Evolutionary conservation across 2,329 filamentous ascomycete genomes (phyloP).

Genomic region (Colletotrichum camelliae): DNA sequence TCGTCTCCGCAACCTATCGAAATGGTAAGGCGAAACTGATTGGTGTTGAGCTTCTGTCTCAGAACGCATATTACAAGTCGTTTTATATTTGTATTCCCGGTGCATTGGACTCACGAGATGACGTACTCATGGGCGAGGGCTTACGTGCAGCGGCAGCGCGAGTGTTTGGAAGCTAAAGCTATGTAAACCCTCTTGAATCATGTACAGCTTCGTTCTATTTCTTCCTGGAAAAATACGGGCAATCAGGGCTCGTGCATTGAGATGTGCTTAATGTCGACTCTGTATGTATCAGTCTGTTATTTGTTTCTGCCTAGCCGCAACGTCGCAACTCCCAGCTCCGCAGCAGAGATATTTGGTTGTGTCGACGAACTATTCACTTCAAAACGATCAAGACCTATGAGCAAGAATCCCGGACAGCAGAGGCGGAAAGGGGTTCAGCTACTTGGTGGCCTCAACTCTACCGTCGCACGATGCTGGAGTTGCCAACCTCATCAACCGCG

Average conservation of each 20-base stretch:
- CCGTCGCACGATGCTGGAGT: background rate
- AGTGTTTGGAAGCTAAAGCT: background rate
- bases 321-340: background rate
- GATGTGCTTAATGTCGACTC: background rate
- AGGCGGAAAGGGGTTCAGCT: background rate
- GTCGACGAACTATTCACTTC: background rate
- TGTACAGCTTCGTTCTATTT: background rate
- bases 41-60: rapidly evolving
- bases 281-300: background rate
- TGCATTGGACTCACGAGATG: background rate
- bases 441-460: background rate
- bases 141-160: background rate
- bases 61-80: background rate
- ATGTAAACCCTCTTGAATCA: background rate
- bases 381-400: background rate
- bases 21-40: background rate
- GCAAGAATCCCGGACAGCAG: background rate
- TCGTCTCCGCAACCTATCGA: too few relatives aligned
- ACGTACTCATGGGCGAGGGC: too few relatives aligned
- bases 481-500: background rate
- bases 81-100: background rate
- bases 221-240: background rate
- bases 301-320: too few relatives aligned
- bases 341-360: background rate
- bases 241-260: background rate